Conservation (phyloP, 306 rosid genomes). For the Gastrolobium bilobum region DNA sequence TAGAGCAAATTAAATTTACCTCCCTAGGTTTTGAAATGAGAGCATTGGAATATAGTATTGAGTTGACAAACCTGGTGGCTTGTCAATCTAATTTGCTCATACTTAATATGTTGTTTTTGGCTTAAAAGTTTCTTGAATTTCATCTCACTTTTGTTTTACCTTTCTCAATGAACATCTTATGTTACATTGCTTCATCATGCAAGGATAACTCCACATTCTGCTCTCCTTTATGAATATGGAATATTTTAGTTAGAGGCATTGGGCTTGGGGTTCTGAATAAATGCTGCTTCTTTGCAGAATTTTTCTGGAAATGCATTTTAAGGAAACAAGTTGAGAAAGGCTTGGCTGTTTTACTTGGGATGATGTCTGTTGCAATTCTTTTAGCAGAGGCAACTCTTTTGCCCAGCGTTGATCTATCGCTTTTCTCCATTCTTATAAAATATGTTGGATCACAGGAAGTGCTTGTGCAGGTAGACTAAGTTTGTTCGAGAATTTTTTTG, state of each 20-base stretch:
- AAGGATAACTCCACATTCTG: slow-evolving; percentile 18
- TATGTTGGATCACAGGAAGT: slow-evolving; percentile 81
- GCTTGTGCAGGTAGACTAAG: slow-evolving; percentile 80
- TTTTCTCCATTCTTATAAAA: slow-evolving; percentile 89
- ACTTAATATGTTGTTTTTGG: slow-evolving; percentile 12
- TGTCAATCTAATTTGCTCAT: slow-evolving; percentile 26
- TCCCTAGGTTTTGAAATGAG: slow-evolving; percentile 26
- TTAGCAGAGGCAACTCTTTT: slow-evolving; percentile 97
- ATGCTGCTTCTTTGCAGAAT: slow-evolving; percentile 72
- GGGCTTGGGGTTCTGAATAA: slow-evolving; percentile 25
- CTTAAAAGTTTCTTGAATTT: slow-evolving; percentile 32
- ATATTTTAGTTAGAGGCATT: slow-evolving; percentile 39
- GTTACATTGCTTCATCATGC: slow-evolving; percentile 40
- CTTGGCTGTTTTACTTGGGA: slow-evolving; percentile 80
- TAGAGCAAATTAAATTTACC: slow-evolving; percentile 27
- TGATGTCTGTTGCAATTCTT: slow-evolving; percentile 93
- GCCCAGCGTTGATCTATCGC: slow-evolving; percentile 85
- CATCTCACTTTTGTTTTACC: slow-evolving; percentile 34
- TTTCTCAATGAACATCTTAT: slow-evolving; percentile 16
- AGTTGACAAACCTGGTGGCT: slow-evolving; percentile 22
- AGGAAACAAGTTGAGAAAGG: slow-evolving; percentile 85
- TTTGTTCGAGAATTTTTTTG: slow-evolving; percentile 14
- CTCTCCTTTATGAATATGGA: slow-evolving; percentile 15
- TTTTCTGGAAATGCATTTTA: slow-evolving; percentile 87
- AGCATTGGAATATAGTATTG: slow-evolving; percentile 33